phyloP scores from a whole-genome alignment of 2,329 filamentous ascomycete genomes.

The Fusarium aywerte region DNA sequence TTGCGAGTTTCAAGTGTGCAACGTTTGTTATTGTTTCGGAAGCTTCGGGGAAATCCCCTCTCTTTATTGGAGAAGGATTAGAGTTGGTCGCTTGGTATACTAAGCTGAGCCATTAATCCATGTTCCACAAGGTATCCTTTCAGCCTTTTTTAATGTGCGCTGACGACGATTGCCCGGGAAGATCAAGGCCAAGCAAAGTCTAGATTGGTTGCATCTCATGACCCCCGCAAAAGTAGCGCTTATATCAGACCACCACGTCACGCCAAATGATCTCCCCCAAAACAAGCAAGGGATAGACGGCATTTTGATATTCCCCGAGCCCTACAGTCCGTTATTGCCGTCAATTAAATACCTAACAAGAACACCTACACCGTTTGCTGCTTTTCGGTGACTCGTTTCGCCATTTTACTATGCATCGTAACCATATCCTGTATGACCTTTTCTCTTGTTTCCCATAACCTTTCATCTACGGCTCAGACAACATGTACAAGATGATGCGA shows the following conservation, averaged over 20 bases:
- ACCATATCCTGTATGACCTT: not conserved
- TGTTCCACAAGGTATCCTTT: not conserved
- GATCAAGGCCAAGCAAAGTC: not conserved
- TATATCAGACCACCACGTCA: slow-evolving; percentile 4
- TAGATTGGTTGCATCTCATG: slow-evolving; percentile 8
- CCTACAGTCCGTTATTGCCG: not conserved
- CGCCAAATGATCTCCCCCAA: not conserved
- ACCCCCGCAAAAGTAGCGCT: slow-evolving; percentile 19
- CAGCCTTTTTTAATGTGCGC: not conserved
- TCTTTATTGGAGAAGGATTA: not conserved
- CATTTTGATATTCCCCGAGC: slow-evolving; percentile 9
- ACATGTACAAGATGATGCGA: not conserved
- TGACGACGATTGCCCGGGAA: not conserved
- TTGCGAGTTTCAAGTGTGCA: not conserved
- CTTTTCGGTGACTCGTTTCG: not conserved
- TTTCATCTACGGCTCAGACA: not conserved
- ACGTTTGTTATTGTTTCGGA: not conserved
- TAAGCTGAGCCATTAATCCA: not conserved
- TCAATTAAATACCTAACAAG: not conserved
- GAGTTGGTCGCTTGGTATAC: not conserved
- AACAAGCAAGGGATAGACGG: not conserved
- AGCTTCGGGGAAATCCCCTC: not conserved
- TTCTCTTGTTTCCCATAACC: not conserved
- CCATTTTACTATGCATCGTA: not conserved
- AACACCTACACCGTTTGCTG: not conserved